phyloP scores from a whole-genome alignment of 352 stramenopile genomes.

The Peronospora destructor region DNA sequence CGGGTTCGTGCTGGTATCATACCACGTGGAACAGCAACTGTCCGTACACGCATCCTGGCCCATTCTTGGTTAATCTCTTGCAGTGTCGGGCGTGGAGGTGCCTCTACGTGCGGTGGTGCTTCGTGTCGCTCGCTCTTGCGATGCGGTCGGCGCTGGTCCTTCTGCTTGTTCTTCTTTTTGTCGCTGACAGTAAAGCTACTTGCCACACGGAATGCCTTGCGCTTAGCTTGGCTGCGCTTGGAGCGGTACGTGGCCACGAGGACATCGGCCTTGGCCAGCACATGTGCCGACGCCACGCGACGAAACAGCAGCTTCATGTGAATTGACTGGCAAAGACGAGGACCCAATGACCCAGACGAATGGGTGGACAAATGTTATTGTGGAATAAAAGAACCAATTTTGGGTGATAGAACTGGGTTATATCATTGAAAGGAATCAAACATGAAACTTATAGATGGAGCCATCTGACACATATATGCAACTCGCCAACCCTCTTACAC shows the following conservation, averaged over 20 bases:
- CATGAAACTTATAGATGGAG: not conserved
- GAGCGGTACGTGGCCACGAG: constrained; percentile 45
- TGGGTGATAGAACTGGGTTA: not conserved
- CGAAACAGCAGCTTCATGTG: constrained; percentile 41
- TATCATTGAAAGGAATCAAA: constrained; percentile 5
- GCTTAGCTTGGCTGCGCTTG: constrained; percentile 44
- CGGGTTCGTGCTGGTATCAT: constrained; percentile 34
- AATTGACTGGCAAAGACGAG: constrained; percentile 19
- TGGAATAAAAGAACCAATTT: not conserved
- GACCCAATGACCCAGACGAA: constrained; percentile 5
- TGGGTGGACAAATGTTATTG: not conserved
- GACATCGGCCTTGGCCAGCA: constrained; percentile 14
- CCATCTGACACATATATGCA: not conserved
- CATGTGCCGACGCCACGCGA: constrained; percentile 11
- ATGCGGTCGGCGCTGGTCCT: constrained; percentile 8
- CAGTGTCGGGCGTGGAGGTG: constrained; percentile 19
- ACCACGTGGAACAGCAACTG: constrained; percentile 27
- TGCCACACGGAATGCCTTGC: constrained; percentile 13
- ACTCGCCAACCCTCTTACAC: too few species aligned
- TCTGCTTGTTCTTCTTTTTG: constrained; percentile 15
- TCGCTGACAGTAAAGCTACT: constrained; percentile 1
- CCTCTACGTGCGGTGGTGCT: constrained; percentile 4
- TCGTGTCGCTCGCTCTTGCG: constrained; percentile 11
- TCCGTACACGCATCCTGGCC: constrained; percentile 36
- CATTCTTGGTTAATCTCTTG: constrained; percentile 42